These are phyloP conservation scores for Vitis rotundifolia DNA, from an alignment of 164 flowering plant genomes.

Conservation along the genomic window DNA sequence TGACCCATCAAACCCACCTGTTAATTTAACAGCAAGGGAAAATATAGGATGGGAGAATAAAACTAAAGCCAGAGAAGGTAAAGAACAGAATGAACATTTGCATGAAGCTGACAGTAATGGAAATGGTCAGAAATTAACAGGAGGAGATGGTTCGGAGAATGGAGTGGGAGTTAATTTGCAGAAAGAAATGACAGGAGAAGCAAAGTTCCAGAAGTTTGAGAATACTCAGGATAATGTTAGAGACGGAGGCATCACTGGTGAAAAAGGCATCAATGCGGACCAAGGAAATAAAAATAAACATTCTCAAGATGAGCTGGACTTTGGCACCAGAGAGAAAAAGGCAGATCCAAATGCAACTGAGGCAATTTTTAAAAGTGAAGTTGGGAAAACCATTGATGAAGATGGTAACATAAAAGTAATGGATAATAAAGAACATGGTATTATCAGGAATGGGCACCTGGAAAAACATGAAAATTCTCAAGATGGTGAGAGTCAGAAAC, in stretches of 20 bases:
- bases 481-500: constrained; percentile 10
- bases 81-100: not conserved
- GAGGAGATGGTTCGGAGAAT: not conserved
- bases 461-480: constrained; percentile 3
- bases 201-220: constrained; percentile 8
- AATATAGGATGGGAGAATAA: not conserved
- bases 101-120: not conserved
- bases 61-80: not conserved
- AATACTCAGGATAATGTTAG: constrained; percentile 1
- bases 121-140: constrained; percentile 3
- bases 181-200: constrained; percentile 13
- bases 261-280: constrained; percentile 5
- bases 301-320: not conserved
- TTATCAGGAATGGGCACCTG: not conserved
- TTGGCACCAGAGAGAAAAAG: constrained; percentile 3
- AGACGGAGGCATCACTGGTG: constrained; percentile 8
- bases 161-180: not conserved
- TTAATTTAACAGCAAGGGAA: constrained; percentile 17
- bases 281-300: constrained; percentile 3
- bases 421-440: constrained; percentile 7
- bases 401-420: not conserved
- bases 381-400: constrained; percentile 2
- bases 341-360: constrained; percentile 5
- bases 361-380: not conserved
- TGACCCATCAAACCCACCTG: constrained; percentile 32